Evolutionary conservation across 768 basidiomycete species (phyloP), one percentile per base, ranked within the genome.

Genomic region (Mycena amicta): DNA sequence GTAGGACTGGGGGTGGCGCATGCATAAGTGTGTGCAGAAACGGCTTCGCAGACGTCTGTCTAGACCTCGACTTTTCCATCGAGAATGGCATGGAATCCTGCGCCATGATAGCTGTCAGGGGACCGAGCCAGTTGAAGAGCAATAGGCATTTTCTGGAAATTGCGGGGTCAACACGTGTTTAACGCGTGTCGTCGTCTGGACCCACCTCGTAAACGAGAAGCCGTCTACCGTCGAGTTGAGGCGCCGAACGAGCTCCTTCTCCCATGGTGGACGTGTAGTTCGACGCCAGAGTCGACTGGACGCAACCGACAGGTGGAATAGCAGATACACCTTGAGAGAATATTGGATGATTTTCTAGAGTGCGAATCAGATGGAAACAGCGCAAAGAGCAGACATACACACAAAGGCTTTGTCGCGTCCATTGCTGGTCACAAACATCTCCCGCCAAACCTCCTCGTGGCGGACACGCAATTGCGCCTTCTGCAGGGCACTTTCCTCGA

Each of bases 331-430:
- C 47, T 84, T 84, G 60, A 94, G 83, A 23, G 88, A 82, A 70
- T 93, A 94, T 77, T 94, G 92, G 55, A 94, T 85, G 55, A 93
- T 67, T 92, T 94, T 94, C 92, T 93, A 51, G 25, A 49, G 58
- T 6, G 25, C 30, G 15, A 1, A 22, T 62, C 13, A 55, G 61
- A 29, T 43, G 45, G 40, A 33, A 37, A 57, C 25, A 40, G 52
- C 43, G n/a, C 51, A 30, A 56, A 13, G 23, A 22, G 18, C 43
- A 25, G 41, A 47, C 31, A 46, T 43, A 81, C 90, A 67, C 74
- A 93, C 92, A 68, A 94, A 88, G 27, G 86, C 84, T 75, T 94
- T 94, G 73, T 94, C 92, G 65, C 92, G 80, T 51, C 92, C 92
- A 63, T 83, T 80, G 64, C 88, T 90, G 27, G 90, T 87, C 66